These are phyloP conservation scores for Begonia peltatifolia DNA, from an alignment of 306 rosid species.

Conservation along the genomic window DNA sequence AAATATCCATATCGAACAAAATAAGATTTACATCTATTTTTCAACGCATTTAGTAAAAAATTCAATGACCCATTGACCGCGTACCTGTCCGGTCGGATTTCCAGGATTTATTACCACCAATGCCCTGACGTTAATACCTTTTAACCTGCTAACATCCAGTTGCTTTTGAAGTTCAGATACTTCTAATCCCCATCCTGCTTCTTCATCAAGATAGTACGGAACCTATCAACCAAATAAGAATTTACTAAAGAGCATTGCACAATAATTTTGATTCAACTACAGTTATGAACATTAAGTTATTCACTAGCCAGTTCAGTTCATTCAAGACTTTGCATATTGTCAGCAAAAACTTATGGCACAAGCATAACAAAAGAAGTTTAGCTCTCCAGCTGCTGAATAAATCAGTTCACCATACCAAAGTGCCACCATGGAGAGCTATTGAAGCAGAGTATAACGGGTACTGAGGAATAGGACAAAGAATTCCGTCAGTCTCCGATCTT, in stretches of 20 bases:
- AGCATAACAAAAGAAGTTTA: not conserved
- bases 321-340: too few species aligned
- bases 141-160: slow-evolving; percentile 55
- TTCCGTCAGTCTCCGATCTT: slow-evolving; percentile 46
- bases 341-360: too few species aligned
- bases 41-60: not conserved
- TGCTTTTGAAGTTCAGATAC: slow-evolving; percentile 59
- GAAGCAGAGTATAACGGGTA: slow-evolving; percentile 69
- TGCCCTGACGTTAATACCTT: slow-evolving; percentile 71
- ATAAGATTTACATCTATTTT: not conserved
- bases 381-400: not conserved
- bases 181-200: slow-evolving; percentile 86
- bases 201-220: slow-evolving; percentile 83
- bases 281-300: too few species aligned
- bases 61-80: slow-evolving; percentile 5
- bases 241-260: too few species aligned
- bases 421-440: slow-evolving; percentile 60
- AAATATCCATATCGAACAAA: slow-evolving; percentile 2
- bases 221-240: slow-evolving; percentile 26
- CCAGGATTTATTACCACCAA: slow-evolving; percentile 94
- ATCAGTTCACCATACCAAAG: slow-evolving; percentile 14
- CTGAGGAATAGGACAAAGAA: slow-evolving; percentile 66
- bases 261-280: too few species aligned
- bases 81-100: slow-evolving; percentile 95
- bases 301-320: too few species aligned